Conservation (phyloP, 495 filamentous ascomycete species). For the Apodospora peruviana region DNA sequence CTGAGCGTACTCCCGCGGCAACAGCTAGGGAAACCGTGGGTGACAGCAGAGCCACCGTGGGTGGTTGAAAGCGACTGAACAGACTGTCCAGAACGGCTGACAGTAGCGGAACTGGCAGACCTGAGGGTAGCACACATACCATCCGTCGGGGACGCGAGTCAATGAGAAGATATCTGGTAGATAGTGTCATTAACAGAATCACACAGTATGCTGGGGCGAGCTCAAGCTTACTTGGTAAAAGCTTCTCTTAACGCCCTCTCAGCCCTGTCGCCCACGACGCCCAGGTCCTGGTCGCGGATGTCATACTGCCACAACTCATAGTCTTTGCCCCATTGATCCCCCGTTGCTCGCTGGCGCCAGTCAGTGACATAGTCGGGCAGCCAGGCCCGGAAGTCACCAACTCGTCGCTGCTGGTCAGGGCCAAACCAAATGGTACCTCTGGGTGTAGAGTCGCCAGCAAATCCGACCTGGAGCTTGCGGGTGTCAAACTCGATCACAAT, state of each 20-base stretch:
- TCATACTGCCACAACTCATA: slow-evolving; percentile 82
- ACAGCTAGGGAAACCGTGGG: slow-evolving; percentile 65
- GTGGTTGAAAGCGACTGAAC: slow-evolving; percentile 73
- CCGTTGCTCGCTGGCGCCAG: slow-evolving; percentile 35
- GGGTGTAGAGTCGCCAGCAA: slow-evolving; percentile 73
- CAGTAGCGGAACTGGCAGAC: slow-evolving; percentile 72
- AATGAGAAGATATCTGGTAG: slow-evolving; percentile 61
- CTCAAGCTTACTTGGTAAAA: slow-evolving; percentile 61
- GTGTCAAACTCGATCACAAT: slow-evolving; percentile 79
- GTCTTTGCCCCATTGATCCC: slow-evolving; percentile 59
- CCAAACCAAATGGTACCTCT: slow-evolving; percentile 67
- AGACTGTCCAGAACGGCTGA: slow-evolving; percentile 67
- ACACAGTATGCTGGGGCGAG: neutral
- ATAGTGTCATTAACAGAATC: slow-evolving; percentile 7
- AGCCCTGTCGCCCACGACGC: slow-evolving; percentile 79
- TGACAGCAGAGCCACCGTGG: slow-evolving; percentile 75
- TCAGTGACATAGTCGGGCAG: slow-evolving; percentile 45
- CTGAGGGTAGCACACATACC: slow-evolving; percentile 66
- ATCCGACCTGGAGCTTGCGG: slow-evolving; percentile 74
- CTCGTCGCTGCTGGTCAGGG: slow-evolving; percentile 65
- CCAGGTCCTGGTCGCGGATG: slow-evolving; percentile 64
- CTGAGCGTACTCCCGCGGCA: slow-evolving; percentile 74
- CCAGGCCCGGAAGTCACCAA: slow-evolving; percentile 77
- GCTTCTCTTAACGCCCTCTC: slow-evolving; percentile 78
- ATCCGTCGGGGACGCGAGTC: slow-evolving; percentile 70